A percentile compares a stretch with the other conserved stretches of the same genome.
These are phyloP conservation scores for Plasmodium cynomolgi DNA, from an alignment of 169 alveolate genomes.

Conservation along the genomic window DNA sequence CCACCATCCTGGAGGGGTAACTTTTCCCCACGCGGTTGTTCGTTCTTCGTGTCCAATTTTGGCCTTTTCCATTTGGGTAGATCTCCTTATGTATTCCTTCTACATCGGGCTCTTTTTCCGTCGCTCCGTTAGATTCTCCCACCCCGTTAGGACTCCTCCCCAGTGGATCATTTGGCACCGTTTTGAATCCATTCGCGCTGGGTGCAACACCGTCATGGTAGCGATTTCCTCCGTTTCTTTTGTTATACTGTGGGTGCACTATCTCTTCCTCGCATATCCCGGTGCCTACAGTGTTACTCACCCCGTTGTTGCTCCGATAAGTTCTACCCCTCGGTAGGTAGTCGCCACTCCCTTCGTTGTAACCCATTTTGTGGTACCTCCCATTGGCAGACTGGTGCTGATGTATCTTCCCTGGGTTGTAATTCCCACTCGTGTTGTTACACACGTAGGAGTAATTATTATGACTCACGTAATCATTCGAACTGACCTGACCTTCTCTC, in stretches of 20 bases:
- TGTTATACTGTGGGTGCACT: conserved; percentile 1
- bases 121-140: neutral
- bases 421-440: conserved; percentile 12
- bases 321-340: conserved; percentile 19
- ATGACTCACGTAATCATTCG: conserved; percentile 2
- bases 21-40: conserved; percentile 14
- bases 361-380: conserved; percentile 31
- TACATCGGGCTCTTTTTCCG: neutral
- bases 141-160: neutral
- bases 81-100: neutral
- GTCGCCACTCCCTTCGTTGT: neutral
- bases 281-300: neutral
- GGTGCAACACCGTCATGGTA: neutral
- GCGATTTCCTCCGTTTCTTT: neutral
- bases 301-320: conserved; percentile 11
- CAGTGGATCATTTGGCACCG: neutral
- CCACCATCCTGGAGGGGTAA: neutral
- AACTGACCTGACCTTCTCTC: conserved; percentile 12
- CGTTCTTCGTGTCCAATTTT: neutral
- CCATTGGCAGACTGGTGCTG: neutral
- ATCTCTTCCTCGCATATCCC: neutral
- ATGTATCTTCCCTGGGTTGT: conserved; percentile 12
- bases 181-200: neutral
- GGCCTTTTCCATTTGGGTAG: conserved; percentile 18
- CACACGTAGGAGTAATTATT: conserved; percentile 11